These are phyloP conservation scores for Gymnopus androsaceus DNA, from an alignment of 1,284 basidiomycete species.

Conservation along the genomic window DNA sequence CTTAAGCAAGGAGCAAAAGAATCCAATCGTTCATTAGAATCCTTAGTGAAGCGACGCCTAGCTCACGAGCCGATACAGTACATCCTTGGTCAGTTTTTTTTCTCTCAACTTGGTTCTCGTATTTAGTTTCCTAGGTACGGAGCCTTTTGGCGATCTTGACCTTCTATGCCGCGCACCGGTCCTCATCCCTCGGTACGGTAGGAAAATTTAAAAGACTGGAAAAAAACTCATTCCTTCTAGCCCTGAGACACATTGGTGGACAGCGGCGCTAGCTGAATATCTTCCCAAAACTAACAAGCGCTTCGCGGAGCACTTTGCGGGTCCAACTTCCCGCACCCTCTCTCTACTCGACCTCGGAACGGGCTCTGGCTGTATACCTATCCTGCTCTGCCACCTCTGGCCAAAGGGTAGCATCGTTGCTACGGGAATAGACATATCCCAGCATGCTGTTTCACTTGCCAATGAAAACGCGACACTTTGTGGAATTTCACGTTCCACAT, in stretches of 20 bases:
- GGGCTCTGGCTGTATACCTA: conserved; percentile 86
- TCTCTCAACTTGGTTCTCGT: conserved; percentile 15
- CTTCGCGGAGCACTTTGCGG: too few species aligned
- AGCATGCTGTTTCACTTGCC: conserved; percentile 70
- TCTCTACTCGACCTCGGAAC: conserved; percentile 85
- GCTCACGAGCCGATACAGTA: conserved; percentile 87
- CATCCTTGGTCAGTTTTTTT: conserved; percentile 66
- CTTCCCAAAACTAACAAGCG: too few species aligned
- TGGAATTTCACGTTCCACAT: conserved; percentile 35
- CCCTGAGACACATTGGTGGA: too few species aligned
- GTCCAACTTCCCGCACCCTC: too few species aligned
- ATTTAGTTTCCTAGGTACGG: conserved; percentile 57
- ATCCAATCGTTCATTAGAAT: conserved; percentile 32
- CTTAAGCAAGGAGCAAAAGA: conserved; percentile 44
- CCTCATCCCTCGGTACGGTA: conserved; percentile 75
- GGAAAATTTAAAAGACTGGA: too few species aligned
- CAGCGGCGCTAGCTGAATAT: conserved; percentile 48
- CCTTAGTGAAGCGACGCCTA: conserved; percentile 57
- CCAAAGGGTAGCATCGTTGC: conserved; percentile 56
- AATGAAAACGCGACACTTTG: conserved; percentile 63
- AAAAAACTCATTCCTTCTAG: too few species aligned
- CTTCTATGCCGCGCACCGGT: conserved; percentile 71
- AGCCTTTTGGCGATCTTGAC: conserved; percentile 84
- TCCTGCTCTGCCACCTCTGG: conserved; percentile 71
- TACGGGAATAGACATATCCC: conserved; percentile 73